Base-by-base conservation (phyloP, 225 moss, liverwort and hornwort species). In the Physcomitrellopsis africana region DNA sequence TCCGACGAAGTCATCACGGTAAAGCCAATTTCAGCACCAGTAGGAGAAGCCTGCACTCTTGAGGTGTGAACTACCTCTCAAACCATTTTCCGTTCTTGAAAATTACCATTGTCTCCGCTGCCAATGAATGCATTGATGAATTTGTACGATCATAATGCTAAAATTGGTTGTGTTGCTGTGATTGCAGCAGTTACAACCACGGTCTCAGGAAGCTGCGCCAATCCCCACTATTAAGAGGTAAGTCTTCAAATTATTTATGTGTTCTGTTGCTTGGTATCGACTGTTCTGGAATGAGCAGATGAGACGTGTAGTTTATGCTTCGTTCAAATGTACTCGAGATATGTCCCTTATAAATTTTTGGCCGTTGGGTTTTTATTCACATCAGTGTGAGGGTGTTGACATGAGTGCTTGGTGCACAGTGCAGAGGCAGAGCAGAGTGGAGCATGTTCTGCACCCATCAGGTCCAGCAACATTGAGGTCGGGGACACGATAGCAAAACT, bases 391-490 rank as follows among this genome's bases (percentile, higher is more conserved):
- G 27, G 22, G 37, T 57, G 55, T 24, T 23, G 16, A 52, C 65
- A 67, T 64, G 69, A 61, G 22, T 80, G 67, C 27, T 80, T 60
- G 72, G 49, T 79, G 82, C 64, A 78, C 88, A 88, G 88, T 63
- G 68, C 76, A 81, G 85, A 70, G 66, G 22, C 63, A 57, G 63
- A 82, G 70, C 60, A 75, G 23, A 68, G 64, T 64, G 87, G 12
- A 65, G 78, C 63, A 72, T 53, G 66, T 57, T 69, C 53, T 23
- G 59, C 42, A 18, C 29, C 61, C n/a, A 41, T 5, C 46, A 76
- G 54, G 52, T 45, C 73, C 47, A 67, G 27, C 47, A 16, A 56
- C 13, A 48, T 7, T 43, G 78, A 65, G 79, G 69, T 58, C 59
- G 76, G 41, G 59, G 87, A 68, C 26, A 72, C 49, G 26, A 29